phyloP scores from a whole-genome alignment of 176 grass and related monocot genomes.

The Oryza punctata region DNA sequence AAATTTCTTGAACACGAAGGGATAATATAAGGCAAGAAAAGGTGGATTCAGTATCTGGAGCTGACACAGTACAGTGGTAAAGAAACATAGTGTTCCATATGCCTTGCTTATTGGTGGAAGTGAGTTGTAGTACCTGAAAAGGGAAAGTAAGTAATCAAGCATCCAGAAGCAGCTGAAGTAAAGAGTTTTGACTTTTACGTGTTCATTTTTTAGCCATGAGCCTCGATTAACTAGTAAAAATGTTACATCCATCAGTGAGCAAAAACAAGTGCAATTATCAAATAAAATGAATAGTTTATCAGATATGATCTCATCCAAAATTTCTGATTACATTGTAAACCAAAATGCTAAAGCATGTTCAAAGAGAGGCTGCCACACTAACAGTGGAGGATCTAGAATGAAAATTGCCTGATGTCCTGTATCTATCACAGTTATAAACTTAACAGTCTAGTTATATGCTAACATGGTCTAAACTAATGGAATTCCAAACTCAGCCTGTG shows the following conservation, averaged over 20 bases:
- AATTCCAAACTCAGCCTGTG: background rate
- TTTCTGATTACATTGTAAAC: background rate
- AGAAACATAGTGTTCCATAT: conserved; percentile 78
- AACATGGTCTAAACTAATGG: background rate
- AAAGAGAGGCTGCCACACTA: background rate
- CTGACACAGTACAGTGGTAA: conserved; percentile 49
- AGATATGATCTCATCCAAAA: background rate
- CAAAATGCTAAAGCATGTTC: background rate
- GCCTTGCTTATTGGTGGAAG: conserved; percentile 95
- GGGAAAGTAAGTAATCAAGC: conserved; percentile 14
- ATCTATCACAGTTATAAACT: background rate
- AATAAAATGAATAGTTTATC: background rate
- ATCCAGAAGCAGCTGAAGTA: background rate
- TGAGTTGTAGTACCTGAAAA: conserved; percentile 87
- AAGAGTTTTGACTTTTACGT: background rate
- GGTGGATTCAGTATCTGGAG: background rate
- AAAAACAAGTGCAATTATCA: conserved; percentile 6
- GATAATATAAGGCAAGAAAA: conserved; percentile 46
- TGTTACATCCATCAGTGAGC: background rate
- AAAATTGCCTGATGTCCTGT: background rate
- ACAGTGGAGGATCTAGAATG: background rate
- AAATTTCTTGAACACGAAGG: conserved; percentile 56
- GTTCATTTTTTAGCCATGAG: background rate
- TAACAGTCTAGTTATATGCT: background rate
- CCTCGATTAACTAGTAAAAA: conserved; percentile 19